A percentile compares a stretch with the other conserved stretches of the same genome.
Conservation (phyloP, 2,329 filamentous ascomycete species). For the Pseudogymnoascus sp. region DNA sequence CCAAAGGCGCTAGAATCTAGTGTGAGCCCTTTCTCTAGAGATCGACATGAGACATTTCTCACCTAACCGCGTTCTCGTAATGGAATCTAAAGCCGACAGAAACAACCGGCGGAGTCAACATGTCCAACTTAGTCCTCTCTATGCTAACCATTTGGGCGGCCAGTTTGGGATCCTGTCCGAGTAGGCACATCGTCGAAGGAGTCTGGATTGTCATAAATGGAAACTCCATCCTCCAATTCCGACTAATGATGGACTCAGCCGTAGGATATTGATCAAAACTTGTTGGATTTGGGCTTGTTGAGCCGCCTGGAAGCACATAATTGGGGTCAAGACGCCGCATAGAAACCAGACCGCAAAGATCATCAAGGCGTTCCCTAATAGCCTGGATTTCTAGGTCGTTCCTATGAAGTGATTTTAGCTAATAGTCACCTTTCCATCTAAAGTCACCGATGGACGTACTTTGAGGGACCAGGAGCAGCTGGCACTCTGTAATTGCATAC, state of each 20-base stretch:
- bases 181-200: conserved; percentile 13
- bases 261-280: conserved; percentile 11
- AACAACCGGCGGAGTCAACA: not conserved
- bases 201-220: conserved; percentile 17
- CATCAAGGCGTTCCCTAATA: conserved; percentile 10
- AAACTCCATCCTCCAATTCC: conserved; percentile 15
- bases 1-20: not conserved
- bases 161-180: conserved; percentile 12
- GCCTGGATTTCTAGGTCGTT: conserved; percentile 9
- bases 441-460: not conserved
- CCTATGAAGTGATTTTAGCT: not conserved
- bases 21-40: not conserved
- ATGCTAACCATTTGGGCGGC: conserved; percentile 10
- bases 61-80: not conserved
- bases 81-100: not conserved
- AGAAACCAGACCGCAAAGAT: conserved; percentile 9
- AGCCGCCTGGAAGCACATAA: not conserved
- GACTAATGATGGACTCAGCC: conserved; percentile 16
- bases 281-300: not conserved
- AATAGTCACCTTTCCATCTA: conserved; percentile 8
- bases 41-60: not conserved
- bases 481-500: conserved; percentile 11
- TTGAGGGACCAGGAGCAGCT: not conserved
- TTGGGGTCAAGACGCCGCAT: not conserved
- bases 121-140: conserved; percentile 12